Base-by-base conservation (phyloP, 768 basidiomycete genomes). In the Phylloporus rhodoxanthus region DNA sequence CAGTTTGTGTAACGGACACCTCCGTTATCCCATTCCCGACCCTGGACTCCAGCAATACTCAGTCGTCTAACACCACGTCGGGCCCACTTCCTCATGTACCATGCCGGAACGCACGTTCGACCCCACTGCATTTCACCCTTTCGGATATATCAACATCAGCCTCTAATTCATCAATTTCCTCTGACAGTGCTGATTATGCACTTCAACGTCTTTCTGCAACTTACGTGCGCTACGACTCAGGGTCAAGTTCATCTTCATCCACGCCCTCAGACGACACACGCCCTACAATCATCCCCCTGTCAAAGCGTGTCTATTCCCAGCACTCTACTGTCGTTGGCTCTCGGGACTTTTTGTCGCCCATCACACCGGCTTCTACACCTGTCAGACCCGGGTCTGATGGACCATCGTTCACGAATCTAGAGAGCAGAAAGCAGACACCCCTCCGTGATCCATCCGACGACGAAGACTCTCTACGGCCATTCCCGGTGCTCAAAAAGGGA, bases 71-170 rank as follows among this genome's bases (percentile, higher is more conserved):
- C 64, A 66, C 72, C 26, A 81, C 85, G 28, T 75, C 78, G 2
- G 70, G 70, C 8, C 76, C 84, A 47, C 75, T 85, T n/a, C 84
- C 84, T 14, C 70, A 77, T 44, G 73, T 86, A 45, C 82, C 86
- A 32, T 77, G 82, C 46, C 71, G 83, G 42, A 63, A 60, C 30
- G 60, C 58, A 40, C 54, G 45, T 41, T 45, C 56, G 40, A 54
- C 6, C 20, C 43, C 50, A 17, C 37, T 25, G 5, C 37, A 26
- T 10, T 28, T 52, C 13, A 30, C 56, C 17, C 47, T 48, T 14
- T 62, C 62, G 11, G 55, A 62, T 21, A 45, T 45, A 4, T 23
- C 59, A 4, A 38, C 53, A 39, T 52, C 56, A n/a, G 51, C 55
- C 38, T 38, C 50, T 2, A 48, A 26, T 8, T 6, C 46, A 5